A percentile compares a stretch with the other conserved stretches of the same genome.
Evolutionary conservation across 257 asterid genomes (phyloP).

Genomic region (Solanum neorickii): DNA sequence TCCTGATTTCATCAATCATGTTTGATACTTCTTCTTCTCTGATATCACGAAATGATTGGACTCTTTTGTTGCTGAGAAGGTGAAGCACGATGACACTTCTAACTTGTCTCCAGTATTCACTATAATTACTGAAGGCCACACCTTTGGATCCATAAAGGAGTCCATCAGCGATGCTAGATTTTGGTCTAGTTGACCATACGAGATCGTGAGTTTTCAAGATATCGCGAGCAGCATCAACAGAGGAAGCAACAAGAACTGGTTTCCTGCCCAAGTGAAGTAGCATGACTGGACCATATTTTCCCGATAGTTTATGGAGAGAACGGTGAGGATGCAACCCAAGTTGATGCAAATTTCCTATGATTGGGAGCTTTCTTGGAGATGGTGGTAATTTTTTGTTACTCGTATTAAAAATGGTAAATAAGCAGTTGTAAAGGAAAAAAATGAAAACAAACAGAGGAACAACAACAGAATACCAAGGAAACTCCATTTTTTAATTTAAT

Average conservation of each 20-base stretch:
- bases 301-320: constrained; percentile 12
- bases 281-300: constrained; percentile 27
- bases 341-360: constrained; percentile 35
- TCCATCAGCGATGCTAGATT: background rate
- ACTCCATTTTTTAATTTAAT: background rate
- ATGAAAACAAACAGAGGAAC: background rate
- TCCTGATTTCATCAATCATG: background rate
- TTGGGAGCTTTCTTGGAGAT: constrained; percentile 33
- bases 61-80: constrained; percentile 1
- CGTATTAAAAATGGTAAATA: background rate
- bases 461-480: background rate
- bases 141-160: background rate
- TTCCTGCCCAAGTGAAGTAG: constrained; percentile 24
- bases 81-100: background rate
- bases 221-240: constrained; percentile 25
- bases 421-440: background rate
- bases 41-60: background rate
- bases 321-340: constrained; percentile 19
- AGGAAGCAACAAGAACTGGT: constrained; percentile 14
- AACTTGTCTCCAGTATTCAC: constrained; percentile 10
- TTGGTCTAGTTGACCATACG: constrained; percentile 12
- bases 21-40: constrained; percentile 1
- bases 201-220: constrained; percentile 35
- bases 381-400: constrained; percentile 12
- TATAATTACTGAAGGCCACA: background rate